Evolutionary conservation across 768 basidiomycete species (phyloP), one percentile per base, ranked within the genome.

Genomic region (Amylocystis lapponica): DNA sequence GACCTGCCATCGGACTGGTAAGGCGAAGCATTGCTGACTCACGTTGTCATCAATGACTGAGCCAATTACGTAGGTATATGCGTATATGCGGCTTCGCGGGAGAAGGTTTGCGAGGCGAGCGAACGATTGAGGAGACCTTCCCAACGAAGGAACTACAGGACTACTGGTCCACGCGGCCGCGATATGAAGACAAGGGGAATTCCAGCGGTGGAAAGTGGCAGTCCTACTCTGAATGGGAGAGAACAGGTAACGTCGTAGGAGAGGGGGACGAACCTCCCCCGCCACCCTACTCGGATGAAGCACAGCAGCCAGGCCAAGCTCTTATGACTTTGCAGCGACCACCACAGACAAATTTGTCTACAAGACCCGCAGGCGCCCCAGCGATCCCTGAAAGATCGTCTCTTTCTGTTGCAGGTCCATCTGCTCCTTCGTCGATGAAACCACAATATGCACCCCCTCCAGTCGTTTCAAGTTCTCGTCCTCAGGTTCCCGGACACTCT

Each of bases 1-100:
- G 82, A 85, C 48, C 58, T 89, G 14, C 86, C 87, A 1, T 66
- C 81, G 21, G 89, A 92, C 64, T 92, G 89, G 88, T 85, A 55
- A 53, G 72, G 68, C 47, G 39, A 43, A 14, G 48, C 31, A 10
- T 34, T 14, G 19, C n/a, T 23, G 29, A 4, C 31, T 26, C 20
- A 17, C 7, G 36, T 32, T 49, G 30, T 46, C 40, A 41, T 19
- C 34, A 37, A 22, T 25, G 34, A 25, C 23, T n/a, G 17, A 33
- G 32, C 39, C 46, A 17, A 21, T 20, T 47, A 36, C 40, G 36
- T 51, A 81, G 79, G 80, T 86, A 85, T 58, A 86, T 86, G 83
- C 76, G 86, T 17, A 78, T 88, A 39, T 76, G 74, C 53, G 85
- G 86, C 13, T 77, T 84, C 51, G 82, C 81, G 3, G 82, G 73